Base-by-base conservation (phyloP, 164 flowering plant genomes). In the Tinospora cordifolia region DNA sequence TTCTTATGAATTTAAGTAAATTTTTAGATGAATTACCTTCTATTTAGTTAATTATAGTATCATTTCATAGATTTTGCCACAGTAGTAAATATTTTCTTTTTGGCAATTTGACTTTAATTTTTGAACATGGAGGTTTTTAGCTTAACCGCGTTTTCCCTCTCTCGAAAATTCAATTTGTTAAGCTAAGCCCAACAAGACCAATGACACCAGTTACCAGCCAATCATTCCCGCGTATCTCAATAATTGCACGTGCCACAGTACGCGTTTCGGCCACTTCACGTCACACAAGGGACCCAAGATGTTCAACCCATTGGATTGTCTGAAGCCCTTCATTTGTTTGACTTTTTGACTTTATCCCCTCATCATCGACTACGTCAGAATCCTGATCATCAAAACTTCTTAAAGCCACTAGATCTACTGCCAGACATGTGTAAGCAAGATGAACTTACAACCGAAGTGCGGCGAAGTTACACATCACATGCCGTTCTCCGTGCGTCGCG, bases 391-490 rank as follows among this genome's bases (percentile, higher is more conserved):
- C 9, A 41, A 41, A 41, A 41, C 47, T 44, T 30, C 47, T 44
- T 30, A 30, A 44, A 44, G 12, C 47, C 12, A 0, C 24, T n/a
- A 19, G 22, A 54, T 54, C 60, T 19, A 0, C 22, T 22, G 24
- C 60, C 60, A n/a, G n/a, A 54, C 60, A 8, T 54, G 60, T 54
- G 47, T 44, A 44, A 14, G 12, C 47, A 44, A 13, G 13, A 7
- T 10, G 2, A 14, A 9, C 36, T 30, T 30, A 30, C 25, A 57
- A 5, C 19, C 8, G 60, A 62, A 25, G 64, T 63, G 66, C 39
- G 40, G 39, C 38, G 39, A 63, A 63, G 46, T 64, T 34, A 34
- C 66, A 34, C 41, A 63, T 34, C 66, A 64, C 66, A 64, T 64
- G 41, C 44, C 2, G 10, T 30, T 34, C 41, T 64, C 41, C 66